A percentile compares a stretch with the other conserved stretches of the same genome.
These are phyloP conservation scores for Allium cepa DNA, from an alignment of 106 monocot genomes.

Conservation along the genomic window DNA sequence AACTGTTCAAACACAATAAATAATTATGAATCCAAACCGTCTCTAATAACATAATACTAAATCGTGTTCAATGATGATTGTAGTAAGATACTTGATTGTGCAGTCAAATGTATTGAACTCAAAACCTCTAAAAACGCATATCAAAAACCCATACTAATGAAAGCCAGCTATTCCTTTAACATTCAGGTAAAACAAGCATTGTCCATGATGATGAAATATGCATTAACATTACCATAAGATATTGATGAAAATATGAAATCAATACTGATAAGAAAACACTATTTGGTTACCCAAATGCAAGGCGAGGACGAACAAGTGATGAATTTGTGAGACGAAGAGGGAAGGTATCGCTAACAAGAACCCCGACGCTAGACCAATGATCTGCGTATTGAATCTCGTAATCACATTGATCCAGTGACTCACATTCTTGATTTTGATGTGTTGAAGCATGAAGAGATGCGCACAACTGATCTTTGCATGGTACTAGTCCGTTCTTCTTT, in stretches of 20 bases:
- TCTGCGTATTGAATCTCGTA: constrained; percentile 79
- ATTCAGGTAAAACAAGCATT: background rate
- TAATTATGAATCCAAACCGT: background rate
- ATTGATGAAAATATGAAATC: background rate
- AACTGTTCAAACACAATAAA: constrained; percentile 6
- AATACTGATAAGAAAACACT: background rate
- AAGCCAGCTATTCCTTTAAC: background rate
- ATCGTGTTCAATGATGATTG: background rate
- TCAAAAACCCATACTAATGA: background rate
- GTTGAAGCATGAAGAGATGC: constrained; percentile 23
- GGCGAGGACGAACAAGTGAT: constrained; percentile 35
- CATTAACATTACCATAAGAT: background rate
- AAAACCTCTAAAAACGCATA: background rate
- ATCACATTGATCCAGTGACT: constrained; percentile 47
- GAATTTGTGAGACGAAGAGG: constrained; percentile 47
- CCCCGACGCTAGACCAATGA: constrained; percentile 68
- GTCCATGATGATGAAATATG: background rate
- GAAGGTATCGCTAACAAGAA: constrained; percentile 61
- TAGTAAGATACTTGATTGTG: background rate
- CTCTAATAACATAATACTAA: background rate
- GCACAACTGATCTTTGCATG: constrained; percentile 60
- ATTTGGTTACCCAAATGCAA: constrained; percentile 45
- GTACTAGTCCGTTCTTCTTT: constrained; percentile 42
- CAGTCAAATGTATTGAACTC: background rate
- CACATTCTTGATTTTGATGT: constrained; percentile 14